Base-by-base conservation (phyloP, 495 filamentous ascomycete species). In the Penicillium taxi region DNA sequence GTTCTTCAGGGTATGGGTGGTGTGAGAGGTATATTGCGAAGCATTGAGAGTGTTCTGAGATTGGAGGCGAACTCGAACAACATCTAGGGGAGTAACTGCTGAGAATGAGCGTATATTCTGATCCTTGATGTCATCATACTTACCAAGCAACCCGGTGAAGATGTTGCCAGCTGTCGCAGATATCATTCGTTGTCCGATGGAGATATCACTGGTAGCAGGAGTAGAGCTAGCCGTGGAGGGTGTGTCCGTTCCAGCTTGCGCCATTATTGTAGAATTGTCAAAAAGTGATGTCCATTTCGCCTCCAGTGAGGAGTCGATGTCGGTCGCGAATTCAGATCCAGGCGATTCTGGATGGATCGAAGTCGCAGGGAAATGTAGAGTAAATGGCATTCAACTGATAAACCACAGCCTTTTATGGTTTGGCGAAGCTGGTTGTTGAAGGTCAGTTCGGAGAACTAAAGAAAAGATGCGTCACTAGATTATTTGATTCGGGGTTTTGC, bases 51-150 rank as follows among this genome's bases (percentile, higher is more conserved):
- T 37, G 8, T 69, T 69, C 69, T 96, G 89, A 0, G 93, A 87
- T 63, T 98, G 91, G 39, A 94, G 70, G 31, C 91, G 86, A 26
- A 98, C 87, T 8, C 91, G 86, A 34, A 98, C 93, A 29, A 98
- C 93, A 57, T 98, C 91, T 15, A 98, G 77, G 40, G 91, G 91
- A 11, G 93, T 98, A 9, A 93, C 93, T 96, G 39, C 9, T 12
- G n/a, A n/a, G 16, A 23, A 40, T 50, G 21, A 48, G 44, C 24
- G 23, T 26, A 18, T 26, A 38, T 27, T 28, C n/a, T 6, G 32
- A 37, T 17, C n/a, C 26, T 32, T 17, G 32, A 13, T 32, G 8
- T 9, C 22, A 27, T 2, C 9, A 1, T 26, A 46, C 74, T 40
- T 73, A 95, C 90, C 89, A 35, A 96, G 71, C 9, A 98, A 63